Base-by-base conservation (phyloP, 2,329 filamentous ascomycete genomes). In the Epichloe sylvatica region DNA sequence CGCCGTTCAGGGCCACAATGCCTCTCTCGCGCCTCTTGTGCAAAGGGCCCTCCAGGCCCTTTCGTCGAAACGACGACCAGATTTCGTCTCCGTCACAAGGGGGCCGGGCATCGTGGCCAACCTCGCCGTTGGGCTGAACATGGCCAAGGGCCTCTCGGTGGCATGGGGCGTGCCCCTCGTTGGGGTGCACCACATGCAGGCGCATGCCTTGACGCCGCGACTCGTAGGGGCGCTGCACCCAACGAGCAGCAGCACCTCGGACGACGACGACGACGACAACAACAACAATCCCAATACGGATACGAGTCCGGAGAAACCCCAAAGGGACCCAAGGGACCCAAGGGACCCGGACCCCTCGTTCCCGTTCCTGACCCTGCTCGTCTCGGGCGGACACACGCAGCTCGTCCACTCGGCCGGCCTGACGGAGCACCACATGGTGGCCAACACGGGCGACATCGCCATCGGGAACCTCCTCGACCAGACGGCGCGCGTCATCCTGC, bases 101-200 rank as follows among this genome's bases (percentile, higher is more conserved):
- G 92, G 92, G 0, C 92, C 92, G 0, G 92, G 92, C 19, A 95
- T 96, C 86, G 71, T 77, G 33, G 76, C 83, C 5, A 88, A 86
- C 58, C 73, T 98, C 33, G 76, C 80, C 19, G 80, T 83, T 15
- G 92, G 92, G 0, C 65, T 97, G 11, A 82, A 88, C 61, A 83
- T 81, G 21, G 92, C 88, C 17, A 97, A 97, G 66, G 92, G 89
- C 0, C 74, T 97, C 19, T 81, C 90, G 0, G 73, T 86, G 19
- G 89, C 87, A 37, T 94, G 86, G 86, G 76, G 81, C 55, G 76
- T 89, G 37, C 90, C 91, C 3, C 70, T 97, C 34, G 65, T 97
- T 1, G 92, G 92, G 0, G 86, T 96, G 1, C 86, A 98, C 64
- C 92, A 98, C 66, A 97, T 98, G 92, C 90, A 96, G 64, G 92